A percentile compares a stretch with the other conserved stretches of the same genome.
Conservation (phyloP, 768 basidiomycete genomes). For the Termitomyces sp. region DNA sequence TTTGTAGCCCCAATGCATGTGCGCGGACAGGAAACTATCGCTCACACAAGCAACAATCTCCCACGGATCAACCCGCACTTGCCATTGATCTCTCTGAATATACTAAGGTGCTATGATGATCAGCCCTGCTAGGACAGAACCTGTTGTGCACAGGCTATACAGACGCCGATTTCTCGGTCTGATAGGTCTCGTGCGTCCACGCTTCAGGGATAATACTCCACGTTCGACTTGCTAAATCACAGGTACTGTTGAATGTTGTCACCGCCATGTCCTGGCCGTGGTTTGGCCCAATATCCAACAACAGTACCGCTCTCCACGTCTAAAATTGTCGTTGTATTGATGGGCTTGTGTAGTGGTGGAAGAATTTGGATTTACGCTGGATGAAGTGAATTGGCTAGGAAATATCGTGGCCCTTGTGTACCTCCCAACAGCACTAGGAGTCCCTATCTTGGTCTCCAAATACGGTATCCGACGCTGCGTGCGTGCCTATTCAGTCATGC, state of each 20-base stretch:
- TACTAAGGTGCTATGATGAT: not conserved
- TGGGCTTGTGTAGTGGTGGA: conserved; percentile 36
- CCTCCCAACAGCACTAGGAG: conserved; percentile 53
- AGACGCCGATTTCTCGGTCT: conserved; percentile 64
- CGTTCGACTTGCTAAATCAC: not conserved
- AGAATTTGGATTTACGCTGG: conserved; percentile 64
- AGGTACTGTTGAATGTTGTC: conserved; percentile 62
- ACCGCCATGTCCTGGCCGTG: conserved; percentile 70
- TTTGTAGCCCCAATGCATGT: not conserved
- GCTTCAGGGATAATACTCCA: not conserved
- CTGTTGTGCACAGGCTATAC: conserved; percentile 55
- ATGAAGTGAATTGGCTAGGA: conserved; percentile 78
- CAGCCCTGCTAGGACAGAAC: not conserved
- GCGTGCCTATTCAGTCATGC: conserved; percentile 19
- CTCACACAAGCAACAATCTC: not conserved
- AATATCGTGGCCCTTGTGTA: conserved; percentile 62
- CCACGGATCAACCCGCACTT: not conserved
- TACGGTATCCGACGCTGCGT: conserved; percentile 65
- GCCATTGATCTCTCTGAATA: not conserved
- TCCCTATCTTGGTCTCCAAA: conserved; percentile 52
- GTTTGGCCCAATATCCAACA: conserved; percentile 80
- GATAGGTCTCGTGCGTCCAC: conserved; percentile 48
- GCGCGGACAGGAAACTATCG: not conserved
- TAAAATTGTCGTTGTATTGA: not conserved
- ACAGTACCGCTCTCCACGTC: conserved; percentile 35